Evolutionary conservation across 495 filamentous ascomycete species (phyloP).

Genomic region (Daldinia vernicosa): DNA sequence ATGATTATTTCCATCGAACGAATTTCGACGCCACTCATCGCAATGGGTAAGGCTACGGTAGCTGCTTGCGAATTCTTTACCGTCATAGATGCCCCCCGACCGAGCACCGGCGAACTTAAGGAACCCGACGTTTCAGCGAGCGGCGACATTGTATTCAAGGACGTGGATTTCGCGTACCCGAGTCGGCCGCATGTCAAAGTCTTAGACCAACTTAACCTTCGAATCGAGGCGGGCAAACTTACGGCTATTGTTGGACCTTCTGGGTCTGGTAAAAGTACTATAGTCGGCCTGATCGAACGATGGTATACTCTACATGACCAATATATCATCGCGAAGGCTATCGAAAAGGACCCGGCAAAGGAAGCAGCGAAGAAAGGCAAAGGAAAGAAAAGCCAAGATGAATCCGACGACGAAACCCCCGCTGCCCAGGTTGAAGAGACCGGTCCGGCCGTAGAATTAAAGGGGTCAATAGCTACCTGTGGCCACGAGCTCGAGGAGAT

Average conservation of each 20-base stretch:
- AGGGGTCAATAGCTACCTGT: constrained; percentile 63
- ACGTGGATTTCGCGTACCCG: constrained; percentile 74
- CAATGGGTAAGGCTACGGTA: constrained; percentile 61
- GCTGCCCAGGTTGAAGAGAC: constrained; percentile 43
- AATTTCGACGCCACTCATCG: constrained; percentile 61
- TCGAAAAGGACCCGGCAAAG: constrained; percentile 56
- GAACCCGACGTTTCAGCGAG: constrained; percentile 56
- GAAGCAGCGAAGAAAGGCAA: constrained; percentile 50
- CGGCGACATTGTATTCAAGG: constrained; percentile 66
- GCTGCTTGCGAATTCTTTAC: constrained; percentile 66
- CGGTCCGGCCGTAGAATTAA: constrained; percentile 54
- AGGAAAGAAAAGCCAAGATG: constrained; percentile 40
- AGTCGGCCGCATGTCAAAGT: constrained; percentile 71
- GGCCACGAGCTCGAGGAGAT: constrained; percentile 64
- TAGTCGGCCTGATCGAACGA: constrained; percentile 88
- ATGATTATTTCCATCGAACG: constrained; percentile 57
- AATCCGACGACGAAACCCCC: constrained; percentile 45
- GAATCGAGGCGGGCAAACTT: constrained; percentile 78
- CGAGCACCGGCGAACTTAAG: constrained; percentile 53
- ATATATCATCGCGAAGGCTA: constrained; percentile 57
- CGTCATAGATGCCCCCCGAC: constrained; percentile 64
- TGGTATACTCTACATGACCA: constrained; percentile 81
- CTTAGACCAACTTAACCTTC: constrained; percentile 62
- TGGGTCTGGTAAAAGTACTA: constrained; percentile 88
- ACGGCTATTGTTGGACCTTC: constrained; percentile 90